phyloP scores from a whole-genome alignment of 2,329 filamentous ascomycete species.

The Polychaeton citri region DNA sequence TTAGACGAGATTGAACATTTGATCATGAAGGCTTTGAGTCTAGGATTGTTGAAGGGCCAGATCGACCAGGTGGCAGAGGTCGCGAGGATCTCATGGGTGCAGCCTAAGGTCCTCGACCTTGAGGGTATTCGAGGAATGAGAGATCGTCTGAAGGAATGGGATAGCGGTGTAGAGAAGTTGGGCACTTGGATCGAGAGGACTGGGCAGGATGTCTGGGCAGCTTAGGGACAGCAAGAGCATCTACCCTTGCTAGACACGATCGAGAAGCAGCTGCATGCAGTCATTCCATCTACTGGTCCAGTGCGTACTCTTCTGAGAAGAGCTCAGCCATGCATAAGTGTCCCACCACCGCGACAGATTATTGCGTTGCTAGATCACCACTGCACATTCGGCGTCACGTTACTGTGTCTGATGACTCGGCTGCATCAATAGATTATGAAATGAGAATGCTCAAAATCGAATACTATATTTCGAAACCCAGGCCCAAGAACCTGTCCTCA shows the following conservation, averaged over 20 bases:
- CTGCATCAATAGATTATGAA: no score
- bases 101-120: conserved; percentile 95
- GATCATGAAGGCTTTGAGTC: conserved; percentile 96
- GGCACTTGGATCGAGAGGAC: conserved; percentile 94
- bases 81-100: conserved; percentile 95
- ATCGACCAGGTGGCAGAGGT: conserved; percentile 95
- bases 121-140: conserved; percentile 91
- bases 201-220: conserved; percentile 92
- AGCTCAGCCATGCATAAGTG: conserved; percentile 25
- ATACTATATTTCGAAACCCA: no score
- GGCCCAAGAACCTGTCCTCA: no score
- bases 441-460: no score
- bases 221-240: conserved; percentile 32
- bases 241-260: no score
- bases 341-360: no score
- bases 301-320: not conserved
- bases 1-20: conserved; percentile 91
- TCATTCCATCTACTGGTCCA: no score
- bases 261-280: no score
- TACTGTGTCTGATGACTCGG: no score
- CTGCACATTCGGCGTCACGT: no score
- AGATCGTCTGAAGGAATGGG: conserved; percentile 79
- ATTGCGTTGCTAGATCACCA: no score
- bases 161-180: conserved; percentile 85
- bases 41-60: conserved; percentile 77